These are phyloP conservation scores for Aureobasidium sp. DNA, from an alignment of 2,329 filamentous ascomycete genomes.

Conservation along the genomic window DNA sequence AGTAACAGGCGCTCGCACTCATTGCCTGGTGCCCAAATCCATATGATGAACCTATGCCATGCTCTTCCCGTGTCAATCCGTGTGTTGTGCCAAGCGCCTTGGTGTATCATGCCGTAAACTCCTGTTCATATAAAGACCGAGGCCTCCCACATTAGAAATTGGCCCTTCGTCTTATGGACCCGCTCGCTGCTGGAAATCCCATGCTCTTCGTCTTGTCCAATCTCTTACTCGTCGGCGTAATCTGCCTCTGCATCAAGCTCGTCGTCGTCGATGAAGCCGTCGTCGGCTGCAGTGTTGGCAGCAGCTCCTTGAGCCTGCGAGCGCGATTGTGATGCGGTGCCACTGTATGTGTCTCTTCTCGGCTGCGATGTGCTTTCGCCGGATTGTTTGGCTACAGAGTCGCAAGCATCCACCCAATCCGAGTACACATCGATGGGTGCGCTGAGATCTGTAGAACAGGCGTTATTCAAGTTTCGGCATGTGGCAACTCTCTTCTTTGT, in stretches of 20 bases:
- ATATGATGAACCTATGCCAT: conserved; percentile 5
- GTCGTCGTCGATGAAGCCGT: conserved; percentile 29
- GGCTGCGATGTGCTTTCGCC: conserved; percentile 20
- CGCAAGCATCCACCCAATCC: conserved; percentile 96
- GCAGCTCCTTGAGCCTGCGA: conserved; percentile 16
- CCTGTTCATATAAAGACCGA: conserved; percentile 6
- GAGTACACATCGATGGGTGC: conserved; percentile 92
- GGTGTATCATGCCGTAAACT: conserved; percentile 10
- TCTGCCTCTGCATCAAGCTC: conserved; percentile 27
- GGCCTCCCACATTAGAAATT: not conserved
- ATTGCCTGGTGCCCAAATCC: not conserved
- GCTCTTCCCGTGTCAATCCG: not conserved
- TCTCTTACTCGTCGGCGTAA: conserved; percentile 23
- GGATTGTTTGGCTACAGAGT: conserved; percentile 56
- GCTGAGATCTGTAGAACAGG: conserved; percentile 59
- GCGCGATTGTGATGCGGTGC: conserved; percentile 12
- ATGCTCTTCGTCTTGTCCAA: not conserved
- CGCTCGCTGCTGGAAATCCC: not conserved
- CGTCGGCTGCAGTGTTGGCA: conserved; percentile 23
- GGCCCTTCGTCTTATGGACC: too few species aligned
- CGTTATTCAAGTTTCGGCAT: conserved; percentile 12
- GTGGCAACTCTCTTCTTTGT: not conserved
- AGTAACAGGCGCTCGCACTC: not conserved
- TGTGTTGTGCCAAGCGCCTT: not conserved
- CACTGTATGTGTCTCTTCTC: conserved; percentile 11